A percentile compares a stretch with the other conserved stretches of the same genome.
Conservation (phyloP, 1,284 basidiomycete genomes). For the Malassezia obtusa region DNA sequence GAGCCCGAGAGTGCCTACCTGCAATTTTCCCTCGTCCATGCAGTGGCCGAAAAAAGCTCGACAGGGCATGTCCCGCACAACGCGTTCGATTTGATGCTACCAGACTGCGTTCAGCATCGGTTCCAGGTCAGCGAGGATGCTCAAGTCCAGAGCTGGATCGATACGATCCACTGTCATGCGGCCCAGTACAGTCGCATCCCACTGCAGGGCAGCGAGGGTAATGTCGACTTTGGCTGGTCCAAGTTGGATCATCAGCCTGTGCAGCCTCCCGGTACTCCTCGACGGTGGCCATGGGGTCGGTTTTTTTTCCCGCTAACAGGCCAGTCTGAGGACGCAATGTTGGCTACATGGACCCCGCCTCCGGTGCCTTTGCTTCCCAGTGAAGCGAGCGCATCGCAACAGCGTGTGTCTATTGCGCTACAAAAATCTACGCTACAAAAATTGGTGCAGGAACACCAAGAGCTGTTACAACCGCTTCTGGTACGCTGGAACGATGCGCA, state of each 20-base stretch:
- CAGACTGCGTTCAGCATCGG: not conserved
- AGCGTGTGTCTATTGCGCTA: not conserved
- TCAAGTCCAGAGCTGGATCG: not conserved
- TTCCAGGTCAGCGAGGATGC: not conserved
- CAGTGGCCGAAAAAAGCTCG: not conserved
- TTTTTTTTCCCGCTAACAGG: no score
- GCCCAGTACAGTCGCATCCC: not conserved
- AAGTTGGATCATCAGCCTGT: not conserved
- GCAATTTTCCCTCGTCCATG: not conserved
- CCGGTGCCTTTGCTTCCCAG: not conserved
- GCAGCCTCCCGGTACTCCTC: no score
- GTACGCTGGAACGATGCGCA: slow-evolving; percentile 72
- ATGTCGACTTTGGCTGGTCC: not conserved
- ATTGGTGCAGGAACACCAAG: no score
- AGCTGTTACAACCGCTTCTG: not conserved
- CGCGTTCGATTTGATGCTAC: not conserved
- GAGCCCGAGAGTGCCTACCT: not conserved
- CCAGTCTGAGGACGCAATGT: not conserved
- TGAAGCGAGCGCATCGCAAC: not conserved
- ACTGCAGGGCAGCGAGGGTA: not conserved
- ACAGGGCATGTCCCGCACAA: not conserved
- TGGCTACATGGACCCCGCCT: not conserved
- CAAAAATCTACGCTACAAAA: not conserved
- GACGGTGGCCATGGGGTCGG: no score
- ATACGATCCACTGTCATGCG: not conserved